These are phyloP conservation scores for Halteria grandinella DNA, from an alignment of 73 alveolate genomes.

Conservation along the genomic window DNA sequence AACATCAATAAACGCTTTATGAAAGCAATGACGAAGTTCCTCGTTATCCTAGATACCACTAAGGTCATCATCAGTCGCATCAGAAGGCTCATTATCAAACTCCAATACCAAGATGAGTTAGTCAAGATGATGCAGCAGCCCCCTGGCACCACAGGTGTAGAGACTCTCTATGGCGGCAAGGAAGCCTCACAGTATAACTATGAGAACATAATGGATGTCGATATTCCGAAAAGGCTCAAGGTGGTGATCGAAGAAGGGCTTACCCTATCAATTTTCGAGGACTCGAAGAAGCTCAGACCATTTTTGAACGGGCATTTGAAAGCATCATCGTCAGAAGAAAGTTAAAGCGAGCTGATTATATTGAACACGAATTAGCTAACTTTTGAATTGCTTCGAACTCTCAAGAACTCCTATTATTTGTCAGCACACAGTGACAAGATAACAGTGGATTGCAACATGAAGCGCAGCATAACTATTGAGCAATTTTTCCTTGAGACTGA, in stretches of 20 bases:
- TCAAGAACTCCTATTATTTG: slow-evolving; percentile 32
- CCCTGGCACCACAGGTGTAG: too few species aligned
- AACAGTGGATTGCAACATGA: slow-evolving; percentile 8
- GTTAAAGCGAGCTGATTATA: neutral
- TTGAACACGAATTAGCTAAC: neutral
- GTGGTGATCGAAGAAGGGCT: slow-evolving; percentile 41
- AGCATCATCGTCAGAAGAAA: neutral
- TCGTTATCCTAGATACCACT: slow-evolving; percentile 58
- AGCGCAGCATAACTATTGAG: neutral
- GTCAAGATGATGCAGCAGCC: too few species aligned
- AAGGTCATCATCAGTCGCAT: slow-evolving; percentile 40
- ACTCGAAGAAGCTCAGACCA: neutral
- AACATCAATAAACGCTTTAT: slow-evolving; percentile 25
- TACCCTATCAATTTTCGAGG: neutral
- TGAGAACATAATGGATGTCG: slow-evolving; percentile 49
- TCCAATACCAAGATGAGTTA: slow-evolving; percentile 58
- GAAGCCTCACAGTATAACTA: neutral
- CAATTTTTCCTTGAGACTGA: slow-evolving; percentile 23
- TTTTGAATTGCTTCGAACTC: slow-evolving; percentile 39
- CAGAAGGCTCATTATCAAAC: slow-evolving; percentile 47
- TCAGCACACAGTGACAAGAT: neutral
- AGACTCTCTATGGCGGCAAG: neutral
- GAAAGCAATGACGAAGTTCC: slow-evolving; percentile 18
- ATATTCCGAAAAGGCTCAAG: slow-evolving; percentile 51
- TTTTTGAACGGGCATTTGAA: slow-evolving; percentile 16